These are phyloP conservation scores for Pestalotiopsis sp. DNA, from an alignment of 2,329 filamentous ascomycete genomes.

Conservation along the genomic window DNA sequence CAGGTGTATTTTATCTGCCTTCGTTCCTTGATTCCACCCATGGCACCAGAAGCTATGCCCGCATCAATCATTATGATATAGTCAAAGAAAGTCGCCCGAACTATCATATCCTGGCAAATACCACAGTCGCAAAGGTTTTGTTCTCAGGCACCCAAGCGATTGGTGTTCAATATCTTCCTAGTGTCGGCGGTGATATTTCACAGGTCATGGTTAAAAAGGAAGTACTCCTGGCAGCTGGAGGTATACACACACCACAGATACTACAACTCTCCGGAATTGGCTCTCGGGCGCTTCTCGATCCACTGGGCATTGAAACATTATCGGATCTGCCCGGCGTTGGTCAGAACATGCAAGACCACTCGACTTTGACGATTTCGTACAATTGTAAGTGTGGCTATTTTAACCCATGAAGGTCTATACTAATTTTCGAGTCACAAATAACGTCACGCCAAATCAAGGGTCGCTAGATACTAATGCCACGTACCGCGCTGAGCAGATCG, in stretches of 20 bases:
- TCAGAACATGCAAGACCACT: conserved; percentile 46
- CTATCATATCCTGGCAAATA: conserved; percentile 60
- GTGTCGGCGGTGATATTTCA: conserved; percentile 26
- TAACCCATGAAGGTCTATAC: background rate
- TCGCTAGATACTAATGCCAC: conserved; percentile 33
- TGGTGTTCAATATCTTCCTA: conserved; percentile 61
- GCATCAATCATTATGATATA: conserved; percentile 29
- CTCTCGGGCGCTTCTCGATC: conserved; percentile 33
- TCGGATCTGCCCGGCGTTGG: conserved; percentile 52
- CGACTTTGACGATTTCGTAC: conserved; percentile 27
- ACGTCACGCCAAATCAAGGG: conserved; percentile 28
- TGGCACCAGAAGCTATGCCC: conserved; percentile 31
- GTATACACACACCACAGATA: conserved; percentile 44
- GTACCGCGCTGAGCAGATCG: conserved; percentile 34
- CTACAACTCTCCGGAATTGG: conserved; percentile 54
- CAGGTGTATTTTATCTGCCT: conserved; percentile 31
- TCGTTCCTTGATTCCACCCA: conserved; percentile 31
- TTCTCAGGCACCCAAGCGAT: conserved; percentile 56
- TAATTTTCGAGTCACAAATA: conserved; percentile 22
- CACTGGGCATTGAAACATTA: conserved; percentile 40
- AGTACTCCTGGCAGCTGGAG: conserved; percentile 44
- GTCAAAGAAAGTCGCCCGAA: conserved; percentile 49
- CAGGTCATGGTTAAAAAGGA: conserved; percentile 49
- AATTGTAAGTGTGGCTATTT: conserved; percentile 15
- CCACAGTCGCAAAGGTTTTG: conserved; percentile 57